Evolutionary conservation across 2,329 filamentous ascomycete species (phyloP).

Genomic region (Paraphoma chrysanthemicola): DNA sequence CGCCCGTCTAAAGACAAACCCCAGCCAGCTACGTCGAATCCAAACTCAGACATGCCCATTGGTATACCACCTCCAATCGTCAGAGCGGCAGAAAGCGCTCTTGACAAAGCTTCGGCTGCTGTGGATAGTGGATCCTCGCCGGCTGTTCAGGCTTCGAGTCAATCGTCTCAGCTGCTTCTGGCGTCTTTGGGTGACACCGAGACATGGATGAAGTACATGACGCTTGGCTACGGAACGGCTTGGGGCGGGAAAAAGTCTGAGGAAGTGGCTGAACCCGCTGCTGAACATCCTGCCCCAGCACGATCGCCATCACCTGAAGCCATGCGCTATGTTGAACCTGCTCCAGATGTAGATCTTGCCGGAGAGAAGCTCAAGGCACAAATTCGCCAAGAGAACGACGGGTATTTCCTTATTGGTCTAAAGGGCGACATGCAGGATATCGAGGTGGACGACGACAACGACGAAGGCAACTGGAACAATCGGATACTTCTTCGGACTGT

Average conservation of each 20-base stretch:
- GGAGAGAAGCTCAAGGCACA: slow-evolving; percentile 68
- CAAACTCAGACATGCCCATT: slow-evolving; percentile 27
- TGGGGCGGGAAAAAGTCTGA: slow-evolving; percentile 42
- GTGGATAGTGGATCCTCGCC: slow-evolving; percentile 30
- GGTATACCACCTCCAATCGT: slow-evolving; percentile 58
- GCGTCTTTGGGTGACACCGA: slow-evolving; percentile 54
- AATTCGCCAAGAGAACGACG: slow-evolving; percentile 53
- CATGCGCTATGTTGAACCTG: slow-evolving; percentile 47
- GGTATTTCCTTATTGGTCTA: slow-evolving; percentile 72
- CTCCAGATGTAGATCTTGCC: slow-evolving; percentile 54
- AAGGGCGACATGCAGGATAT: slow-evolving; percentile 67
- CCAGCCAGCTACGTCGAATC: slow-evolving; percentile 7
- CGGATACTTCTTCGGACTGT: slow-evolving; percentile 71
- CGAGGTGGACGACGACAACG: slow-evolving; percentile 54
- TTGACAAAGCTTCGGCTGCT: slow-evolving; percentile 52
- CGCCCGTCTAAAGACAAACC: slow-evolving; percentile 5
- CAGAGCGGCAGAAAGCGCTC: slow-evolving; percentile 51
- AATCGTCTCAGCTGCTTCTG: slow-evolving; percentile 30
- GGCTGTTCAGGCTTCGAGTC: slow-evolving; percentile 15
- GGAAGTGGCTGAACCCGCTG: background rate
- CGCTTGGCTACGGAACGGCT: slow-evolving; percentile 54
- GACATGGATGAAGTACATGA: slow-evolving; percentile 59
- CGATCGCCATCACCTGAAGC: slow-evolving; percentile 27
- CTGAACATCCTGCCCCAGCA: slow-evolving; percentile 3
- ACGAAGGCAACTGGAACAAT: slow-evolving; percentile 45